These are phyloP conservation scores for Cyberlindnera euphorbiiphila DNA, from an alignment of 805 yeast species.

Conservation along the genomic window DNA sequence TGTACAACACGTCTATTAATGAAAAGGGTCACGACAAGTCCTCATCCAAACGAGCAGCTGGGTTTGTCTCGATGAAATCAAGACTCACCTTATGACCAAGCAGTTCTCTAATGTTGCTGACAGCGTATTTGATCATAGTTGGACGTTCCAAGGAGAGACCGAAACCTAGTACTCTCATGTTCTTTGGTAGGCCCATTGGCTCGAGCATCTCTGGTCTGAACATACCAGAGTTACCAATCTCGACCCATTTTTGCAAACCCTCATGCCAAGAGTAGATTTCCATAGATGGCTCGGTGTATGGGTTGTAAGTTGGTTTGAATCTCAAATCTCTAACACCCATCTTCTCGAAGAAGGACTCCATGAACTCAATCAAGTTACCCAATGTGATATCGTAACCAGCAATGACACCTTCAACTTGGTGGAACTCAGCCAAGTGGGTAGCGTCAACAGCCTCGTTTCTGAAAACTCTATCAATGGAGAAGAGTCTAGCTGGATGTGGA, in stretches of 20 bases:
- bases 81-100: constrained; percentile 95
- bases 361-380: constrained; percentile 96
- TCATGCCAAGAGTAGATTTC: constrained; percentile 97
- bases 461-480: constrained; percentile 97
- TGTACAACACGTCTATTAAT: not conserved
- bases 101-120: constrained; percentile 91
- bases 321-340: constrained; percentile 96
- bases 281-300: constrained; percentile 98
- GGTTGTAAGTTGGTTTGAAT: constrained; percentile 98
- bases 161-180: constrained; percentile 93
- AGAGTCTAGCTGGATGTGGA: constrained; percentile 86
- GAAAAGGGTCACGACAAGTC: constrained; percentile 31
- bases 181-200: constrained; percentile 95
- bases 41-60: constrained; percentile 96
- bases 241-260: constrained; percentile 96
- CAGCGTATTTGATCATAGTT: constrained; percentile 97
- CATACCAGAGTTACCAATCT: constrained; percentile 99
- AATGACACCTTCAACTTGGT: constrained; percentile 98
- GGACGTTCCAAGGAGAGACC: constrained; percentile 98
- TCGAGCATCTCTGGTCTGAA: constrained; percentile 99
- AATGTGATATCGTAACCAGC: constrained; percentile 94
- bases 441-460: constrained; percentile 99
- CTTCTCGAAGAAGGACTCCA: constrained; percentile 93
- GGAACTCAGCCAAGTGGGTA: constrained; percentile 98
- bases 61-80: constrained; percentile 91